Evolutionary conservation across 192 early-diverging fungal genomes (phyloP), one percentile per base, ranked within the genome.

Genomic region (Thamnidium elegans): DNA sequence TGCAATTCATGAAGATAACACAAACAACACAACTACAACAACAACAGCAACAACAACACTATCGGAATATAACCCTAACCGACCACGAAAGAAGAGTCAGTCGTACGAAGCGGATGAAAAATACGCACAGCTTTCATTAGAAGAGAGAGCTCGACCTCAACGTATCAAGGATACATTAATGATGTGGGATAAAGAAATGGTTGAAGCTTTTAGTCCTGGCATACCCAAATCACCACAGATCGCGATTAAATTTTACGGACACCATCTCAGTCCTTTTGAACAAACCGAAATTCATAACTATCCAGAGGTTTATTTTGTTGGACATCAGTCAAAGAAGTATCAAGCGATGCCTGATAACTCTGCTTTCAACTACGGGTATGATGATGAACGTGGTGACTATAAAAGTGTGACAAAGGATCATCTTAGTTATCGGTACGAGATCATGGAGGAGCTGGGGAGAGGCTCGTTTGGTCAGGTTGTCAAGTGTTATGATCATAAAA

Each of bases 331-430:
- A 7, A 65, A 82, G 17, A 88, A 87, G 58, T 73, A 82, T 7
- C 78, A 77, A 21, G 83, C 84, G 0, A 82, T 84, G 46, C 71
- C 85, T 46, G 85, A 92, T 61, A 65, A 84, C 67, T 67, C 74
- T 7, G 71, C 79, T 17, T 73, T 72, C 62, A 83, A 86, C 67
- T 87, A 83, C 72, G 84, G 87, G 7, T 86, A 70, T 58, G 97
- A 98, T 75, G 97, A 99, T 79, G 89, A 94, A 50, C 87, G 94
- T 5, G 97, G 97, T 21, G 97, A 99, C 63, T 96, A 96, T 58
- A 81, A 89, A 47, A 82, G 97, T 17, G 84, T 90, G 23, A 80
- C 78, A 45, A 88, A 92, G 63, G 97, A 99, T 79, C 97, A 99
- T 77, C 58, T 86, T 34, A 84, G 77, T 62, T 99, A 93, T 76